Evolutionary conservation across 352 stramenopile species (phyloP).

Genomic region (Pythium rishiriense): DNA sequence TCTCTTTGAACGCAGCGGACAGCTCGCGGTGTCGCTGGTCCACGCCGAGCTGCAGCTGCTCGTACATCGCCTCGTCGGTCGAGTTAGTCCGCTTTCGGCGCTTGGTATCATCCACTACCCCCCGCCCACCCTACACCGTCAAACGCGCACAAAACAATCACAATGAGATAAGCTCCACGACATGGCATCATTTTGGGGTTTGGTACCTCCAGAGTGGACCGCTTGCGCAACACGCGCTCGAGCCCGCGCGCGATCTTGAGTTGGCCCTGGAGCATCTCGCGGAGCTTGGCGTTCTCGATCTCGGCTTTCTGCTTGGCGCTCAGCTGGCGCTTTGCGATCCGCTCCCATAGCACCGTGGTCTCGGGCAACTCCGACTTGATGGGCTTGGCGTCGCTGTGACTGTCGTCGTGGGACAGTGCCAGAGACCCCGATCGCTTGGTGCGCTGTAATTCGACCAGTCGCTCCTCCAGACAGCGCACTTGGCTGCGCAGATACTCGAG

Average conservation of each 20-base stretch:
- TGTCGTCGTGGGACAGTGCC: not conserved
- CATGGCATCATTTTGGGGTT: not conserved
- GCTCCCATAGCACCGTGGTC: slow-evolving; percentile 29
- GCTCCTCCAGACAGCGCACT: slow-evolving; percentile 25
- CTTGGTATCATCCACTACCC: too few species aligned
- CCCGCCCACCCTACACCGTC: too few species aligned
- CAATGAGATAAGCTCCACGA: not conserved
- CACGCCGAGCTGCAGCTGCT: not conserved
- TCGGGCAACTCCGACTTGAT: not conserved
- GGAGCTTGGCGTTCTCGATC: slow-evolving; percentile 33
- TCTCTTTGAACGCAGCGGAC: not conserved
- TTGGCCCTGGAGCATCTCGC: slow-evolving; percentile 34
- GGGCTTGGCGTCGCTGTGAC: not conserved
- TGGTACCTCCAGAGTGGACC: slow-evolving; percentile 12
- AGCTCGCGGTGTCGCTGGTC: not conserved
- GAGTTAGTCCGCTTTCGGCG: not conserved
- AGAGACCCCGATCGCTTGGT: not conserved
- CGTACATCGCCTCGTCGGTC: slow-evolving; percentile 5
- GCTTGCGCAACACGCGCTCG: slow-evolving; percentile 29
- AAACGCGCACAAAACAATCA: too few species aligned
- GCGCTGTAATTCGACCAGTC: slow-evolving; percentile 15
- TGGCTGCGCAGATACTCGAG: slow-evolving; percentile 34
- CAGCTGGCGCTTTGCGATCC: slow-evolving; percentile 29
- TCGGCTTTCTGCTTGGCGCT: slow-evolving; percentile 29
- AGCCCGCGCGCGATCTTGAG: slow-evolving; percentile 30